These are phyloP conservation scores for Mimosa pudica DNA, from an alignment of 306 rosid genomes.

Conservation along the genomic window DNA sequence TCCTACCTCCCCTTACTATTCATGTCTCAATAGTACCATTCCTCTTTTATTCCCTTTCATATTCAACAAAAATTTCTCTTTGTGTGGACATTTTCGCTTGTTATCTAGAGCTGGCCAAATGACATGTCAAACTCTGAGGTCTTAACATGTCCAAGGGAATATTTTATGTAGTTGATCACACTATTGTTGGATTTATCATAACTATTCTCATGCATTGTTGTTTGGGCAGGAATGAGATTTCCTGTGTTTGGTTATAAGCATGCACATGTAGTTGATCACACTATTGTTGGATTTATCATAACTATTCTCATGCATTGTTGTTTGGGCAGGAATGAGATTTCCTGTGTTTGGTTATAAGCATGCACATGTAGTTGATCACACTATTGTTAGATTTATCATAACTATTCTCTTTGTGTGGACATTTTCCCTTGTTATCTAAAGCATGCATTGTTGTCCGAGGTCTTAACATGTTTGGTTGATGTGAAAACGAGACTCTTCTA, in stretches of 20 bases:
- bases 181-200: background rate
- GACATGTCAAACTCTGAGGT: background rate
- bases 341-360: background rate
- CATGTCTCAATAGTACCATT: constrained; percentile 4
- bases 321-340: background rate
- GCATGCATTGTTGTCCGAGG: no score
- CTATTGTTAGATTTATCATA: background rate
- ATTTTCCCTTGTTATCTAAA: no score
- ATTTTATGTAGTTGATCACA: background rate
- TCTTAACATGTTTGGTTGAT: no score
- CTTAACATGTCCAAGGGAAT: background rate
- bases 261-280: background rate
- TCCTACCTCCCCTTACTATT: background rate
- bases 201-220: background rate
- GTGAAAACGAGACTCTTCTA: no score
- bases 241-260: background rate
- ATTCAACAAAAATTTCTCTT: background rate
- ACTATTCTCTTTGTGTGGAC: background rate
- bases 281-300: background rate
- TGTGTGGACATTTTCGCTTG: constrained; percentile 1
- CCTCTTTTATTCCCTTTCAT: background rate
- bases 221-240: background rate
- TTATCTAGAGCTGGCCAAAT: background rate
- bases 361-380: background rate
- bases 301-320: background rate